Evolutionary conservation across 352 stramenopile species (phyloP).

Genomic region (Aphanomyces astaci): DNA sequence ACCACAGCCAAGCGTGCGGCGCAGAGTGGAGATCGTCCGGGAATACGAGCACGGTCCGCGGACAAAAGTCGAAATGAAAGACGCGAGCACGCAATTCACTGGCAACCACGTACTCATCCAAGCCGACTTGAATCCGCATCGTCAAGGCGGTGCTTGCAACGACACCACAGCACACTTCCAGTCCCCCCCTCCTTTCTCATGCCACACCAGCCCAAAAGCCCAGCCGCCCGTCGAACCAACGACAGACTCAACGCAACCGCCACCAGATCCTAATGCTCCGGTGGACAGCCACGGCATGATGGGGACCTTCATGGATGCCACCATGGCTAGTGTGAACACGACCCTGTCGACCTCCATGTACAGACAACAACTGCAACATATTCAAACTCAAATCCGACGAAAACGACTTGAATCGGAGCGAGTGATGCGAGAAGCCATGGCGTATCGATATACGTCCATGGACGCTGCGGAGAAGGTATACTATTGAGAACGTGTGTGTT

Average conservation of each 20-base stretch:
- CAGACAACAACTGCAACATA: slow-evolving; percentile 64
- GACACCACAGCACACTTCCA: background rate
- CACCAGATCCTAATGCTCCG: no score
- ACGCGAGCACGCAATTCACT: slow-evolving; percentile 62
- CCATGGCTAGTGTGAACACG: slow-evolving; percentile 4
- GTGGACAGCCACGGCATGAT: no score
- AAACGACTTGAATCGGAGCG: slow-evolving; percentile 61
- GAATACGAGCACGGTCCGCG: slow-evolving; percentile 30
- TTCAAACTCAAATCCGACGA: slow-evolving; percentile 52
- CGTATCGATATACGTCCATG: slow-evolving; percentile 50
- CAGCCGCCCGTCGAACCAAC: no score
- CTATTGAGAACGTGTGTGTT: background rate
- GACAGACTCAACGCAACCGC: no score
- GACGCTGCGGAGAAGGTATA: slow-evolving; percentile 46
- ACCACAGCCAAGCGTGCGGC: background rate
- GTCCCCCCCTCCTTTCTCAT: no score
- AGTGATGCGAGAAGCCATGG: slow-evolving; percentile 46
- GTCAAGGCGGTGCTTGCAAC: slow-evolving; percentile 37
- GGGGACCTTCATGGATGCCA: background rate
- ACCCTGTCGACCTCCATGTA: slow-evolving; percentile 42
- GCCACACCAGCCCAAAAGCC: no score
- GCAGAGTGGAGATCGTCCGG: slow-evolving; percentile 38
- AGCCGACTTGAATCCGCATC: slow-evolving; percentile 48
- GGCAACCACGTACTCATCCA: slow-evolving; percentile 66
- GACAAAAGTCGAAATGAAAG: slow-evolving; percentile 40